Evolutionary conservation across 2,329 filamentous ascomycete genomes (phyloP).

Genomic region (Penicillium italicum): DNA sequence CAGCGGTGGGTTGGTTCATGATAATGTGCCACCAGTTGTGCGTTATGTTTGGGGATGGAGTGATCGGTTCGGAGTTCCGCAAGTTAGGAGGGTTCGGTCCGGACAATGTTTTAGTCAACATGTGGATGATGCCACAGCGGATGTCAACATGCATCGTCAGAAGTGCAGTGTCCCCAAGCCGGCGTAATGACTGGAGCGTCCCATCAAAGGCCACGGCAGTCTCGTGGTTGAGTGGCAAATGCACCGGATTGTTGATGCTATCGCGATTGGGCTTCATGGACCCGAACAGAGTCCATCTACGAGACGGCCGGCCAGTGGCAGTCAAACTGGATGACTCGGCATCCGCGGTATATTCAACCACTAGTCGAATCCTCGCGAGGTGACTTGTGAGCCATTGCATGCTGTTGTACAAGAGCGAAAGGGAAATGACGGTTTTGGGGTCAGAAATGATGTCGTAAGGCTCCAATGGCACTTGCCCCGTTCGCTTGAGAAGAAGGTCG

Average conservation of each 20-base stretch:
- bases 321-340: slow-evolving; percentile 46
- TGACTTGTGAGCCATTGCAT: slow-evolving; percentile 96
- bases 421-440: slow-evolving; percentile 74
- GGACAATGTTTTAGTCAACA: slow-evolving; percentile 64
- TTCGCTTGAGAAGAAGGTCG: slow-evolving; percentile 50
- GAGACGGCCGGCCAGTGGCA: slow-evolving; percentile 53
- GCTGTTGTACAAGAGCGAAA: slow-evolving; percentile 90
- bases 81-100: slow-evolving; percentile 46
- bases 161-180: slow-evolving; percentile 73
- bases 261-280: slow-evolving; percentile 58
- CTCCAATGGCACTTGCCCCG: slow-evolving; percentile 61
- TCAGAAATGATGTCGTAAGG: slow-evolving; percentile 85
- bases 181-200: slow-evolving; percentile 77
- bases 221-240: slow-evolving; percentile 82
- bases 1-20: slow-evolving; percentile 41
- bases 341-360: slow-evolving; percentile 64
- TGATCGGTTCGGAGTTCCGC: slow-evolving; percentile 34
- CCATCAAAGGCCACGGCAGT: slow-evolving; percentile 84
- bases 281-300: slow-evolving; percentile 79
- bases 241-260: slow-evolving; percentile 58
- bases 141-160: slow-evolving; percentile 86
- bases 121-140: slow-evolving; percentile 78
- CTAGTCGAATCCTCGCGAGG: slow-evolving; percentile 74
- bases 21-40: slow-evolving; percentile 58
- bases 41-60: slow-evolving; percentile 64